Percentiles rank a stretch among this genome's conserved stretches.
Evolutionary conservation across 2,329 filamentous ascomycete species (phyloP).

Genomic region (Mycosphaerella sp.): DNA sequence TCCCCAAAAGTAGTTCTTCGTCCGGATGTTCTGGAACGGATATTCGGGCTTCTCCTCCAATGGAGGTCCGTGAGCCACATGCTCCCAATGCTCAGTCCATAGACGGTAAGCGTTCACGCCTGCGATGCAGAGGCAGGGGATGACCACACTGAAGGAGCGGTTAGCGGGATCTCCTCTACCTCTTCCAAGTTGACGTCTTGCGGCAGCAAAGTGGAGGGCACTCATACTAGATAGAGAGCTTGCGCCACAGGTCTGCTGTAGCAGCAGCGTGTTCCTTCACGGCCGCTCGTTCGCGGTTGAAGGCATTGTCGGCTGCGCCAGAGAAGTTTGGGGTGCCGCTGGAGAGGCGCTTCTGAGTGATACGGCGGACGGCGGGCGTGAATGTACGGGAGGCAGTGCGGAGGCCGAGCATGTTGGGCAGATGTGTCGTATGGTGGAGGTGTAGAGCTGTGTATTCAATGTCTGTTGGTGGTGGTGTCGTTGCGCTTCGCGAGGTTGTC

Average conservation of each 20-base stretch:
- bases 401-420: conserved; percentile 26
- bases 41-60: conserved; percentile 90
- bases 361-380: conserved; percentile 28
- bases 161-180: conserved; percentile 4
- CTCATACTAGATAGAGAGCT: conserved; percentile 90
- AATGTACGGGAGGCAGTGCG: conserved; percentile 23
- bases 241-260: conserved; percentile 77
- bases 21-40: conserved; percentile 94
- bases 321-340: conserved; percentile 36
- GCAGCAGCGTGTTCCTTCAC: conserved; percentile 84
- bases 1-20: conserved; percentile 93
- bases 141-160: conserved; percentile 46
- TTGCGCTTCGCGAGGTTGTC: neutral
- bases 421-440: conserved; percentile 8
- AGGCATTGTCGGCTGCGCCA: conserved; percentile 73
- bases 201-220: neutral
- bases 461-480: neutral
- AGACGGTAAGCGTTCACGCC: conserved; percentile 79
- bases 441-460: neutral
- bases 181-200: no score
- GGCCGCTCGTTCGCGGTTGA: conserved; percentile 84
- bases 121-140: conserved; percentile 66
- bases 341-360: conserved; percentile 22
- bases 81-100: conserved; percentile 96
- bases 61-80: conserved; percentile 78